phyloP scores from a whole-genome alignment of 176 grass and related monocot genomes.

The Carex pumila region DNA sequence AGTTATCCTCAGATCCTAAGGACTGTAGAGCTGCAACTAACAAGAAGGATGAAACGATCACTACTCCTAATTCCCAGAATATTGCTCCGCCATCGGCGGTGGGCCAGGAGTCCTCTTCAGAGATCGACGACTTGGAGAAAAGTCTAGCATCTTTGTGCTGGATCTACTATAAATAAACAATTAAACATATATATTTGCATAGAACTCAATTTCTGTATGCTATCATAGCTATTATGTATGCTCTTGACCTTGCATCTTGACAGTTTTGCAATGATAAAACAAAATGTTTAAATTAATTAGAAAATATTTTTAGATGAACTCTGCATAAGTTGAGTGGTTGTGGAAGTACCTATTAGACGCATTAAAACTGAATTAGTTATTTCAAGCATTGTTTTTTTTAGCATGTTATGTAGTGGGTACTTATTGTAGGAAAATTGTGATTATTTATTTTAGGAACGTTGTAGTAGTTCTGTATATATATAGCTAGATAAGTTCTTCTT shows the following conservation, averaged over 20 bases:
- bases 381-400: too few relatives aligned
- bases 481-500: too few relatives aligned
- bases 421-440: too few relatives aligned
- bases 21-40: slow-evolving; percentile 53
- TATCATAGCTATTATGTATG: background rate
- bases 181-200: slow-evolving; percentile 26
- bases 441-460: too few relatives aligned
- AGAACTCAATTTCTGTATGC: slow-evolving; percentile 33
- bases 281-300: too few relatives aligned
- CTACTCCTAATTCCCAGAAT: slow-evolving; percentile 28
- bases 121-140: slow-evolving; percentile 88
- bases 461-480: too few relatives aligned
- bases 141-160: slow-evolving; percentile 78
- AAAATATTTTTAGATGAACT: too few relatives aligned
- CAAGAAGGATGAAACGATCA: slow-evolving; percentile 42
- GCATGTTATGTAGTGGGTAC: too few relatives aligned
- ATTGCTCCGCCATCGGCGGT: slow-evolving; percentile 8
- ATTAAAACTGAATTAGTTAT: too few relatives aligned
- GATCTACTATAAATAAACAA: slow-evolving; percentile 21
- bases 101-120: slow-evolving; percentile 33
- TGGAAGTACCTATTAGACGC: too few relatives aligned
- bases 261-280: background rate
- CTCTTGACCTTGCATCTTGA: background rate
- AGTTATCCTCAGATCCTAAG: slow-evolving; percentile 92
- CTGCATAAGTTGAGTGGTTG: too few relatives aligned